A percentile compares a stretch with the other conserved stretches of the same genome.
phyloP scores from a whole-genome alignment of 176 grass and related monocot species.

The Tillandsia leiboldiana region DNA sequence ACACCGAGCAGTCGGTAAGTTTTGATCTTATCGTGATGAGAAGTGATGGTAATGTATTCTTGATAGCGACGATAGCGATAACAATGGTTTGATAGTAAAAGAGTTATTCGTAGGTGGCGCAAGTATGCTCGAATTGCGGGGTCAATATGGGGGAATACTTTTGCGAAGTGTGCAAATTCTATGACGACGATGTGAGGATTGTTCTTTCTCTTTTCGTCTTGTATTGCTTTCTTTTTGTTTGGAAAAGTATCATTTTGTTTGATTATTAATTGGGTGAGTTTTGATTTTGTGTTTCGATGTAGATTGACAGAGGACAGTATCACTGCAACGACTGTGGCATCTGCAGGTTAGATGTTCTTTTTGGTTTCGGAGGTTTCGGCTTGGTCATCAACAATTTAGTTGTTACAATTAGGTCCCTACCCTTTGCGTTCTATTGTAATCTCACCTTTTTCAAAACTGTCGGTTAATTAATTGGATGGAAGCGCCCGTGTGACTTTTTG shows the following conservation, averaged over 20 bases:
- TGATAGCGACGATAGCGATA: neutral
- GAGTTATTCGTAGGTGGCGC: conserved; percentile 29
- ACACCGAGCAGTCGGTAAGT: conserved; percentile 72
- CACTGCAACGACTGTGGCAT: conserved; percentile 82
- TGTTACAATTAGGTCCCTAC: no score
- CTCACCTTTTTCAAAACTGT: no score
- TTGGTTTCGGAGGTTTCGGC: neutral
- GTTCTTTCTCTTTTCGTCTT: neutral
- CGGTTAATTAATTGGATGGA: no score
- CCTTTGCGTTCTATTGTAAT: no score
- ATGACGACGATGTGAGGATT: conserved; percentile 62
- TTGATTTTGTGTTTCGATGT: neutral
- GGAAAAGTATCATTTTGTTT: neutral
- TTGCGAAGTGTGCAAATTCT: conserved; percentile 63
- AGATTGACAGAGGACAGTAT: conserved; percentile 67
- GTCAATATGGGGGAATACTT: conserved; percentile 89
- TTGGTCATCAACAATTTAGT: no score
- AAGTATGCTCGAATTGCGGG: conserved; percentile 67
- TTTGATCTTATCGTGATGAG: neutral
- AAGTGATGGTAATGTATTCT: neutral
- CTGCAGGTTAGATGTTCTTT: conserved; percentile 51
- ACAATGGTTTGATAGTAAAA: neutral
- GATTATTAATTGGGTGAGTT: conserved; percentile 15
- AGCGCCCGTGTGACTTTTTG: no score
- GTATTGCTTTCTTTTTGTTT: neutral